Conservation (phyloP, 768 basidiomycete genomes). For the Dendrothele bispora region DNA sequence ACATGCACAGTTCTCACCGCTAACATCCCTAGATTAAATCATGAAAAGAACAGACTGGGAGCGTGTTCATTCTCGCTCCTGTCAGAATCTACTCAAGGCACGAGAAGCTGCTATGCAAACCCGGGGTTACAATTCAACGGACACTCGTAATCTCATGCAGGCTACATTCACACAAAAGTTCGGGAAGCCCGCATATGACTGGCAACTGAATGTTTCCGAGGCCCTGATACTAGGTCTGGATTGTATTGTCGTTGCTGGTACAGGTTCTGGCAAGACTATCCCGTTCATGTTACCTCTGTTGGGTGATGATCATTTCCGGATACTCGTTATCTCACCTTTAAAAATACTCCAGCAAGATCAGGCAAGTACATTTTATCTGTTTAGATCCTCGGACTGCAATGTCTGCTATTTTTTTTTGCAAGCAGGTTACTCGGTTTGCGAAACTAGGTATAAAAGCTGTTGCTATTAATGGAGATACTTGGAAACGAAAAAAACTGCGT, state of each 20-base stretch:
- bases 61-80: too few relatives aligned
- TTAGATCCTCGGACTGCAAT: neutral
- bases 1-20: too few relatives aligned
- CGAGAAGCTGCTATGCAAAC: too few relatives aligned
- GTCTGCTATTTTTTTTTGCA: too few relatives aligned
- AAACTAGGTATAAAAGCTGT: constrained; percentile 12
- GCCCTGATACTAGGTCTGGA: constrained; percentile 19
- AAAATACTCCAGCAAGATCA: constrained; percentile 17
- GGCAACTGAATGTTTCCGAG: constrained; percentile 26
- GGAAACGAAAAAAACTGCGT: constrained; percentile 6
- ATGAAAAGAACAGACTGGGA: too few relatives aligned
- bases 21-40: too few relatives aligned
- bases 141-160: too few relatives aligned
- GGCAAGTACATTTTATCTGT: neutral
- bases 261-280: constrained; percentile 19
- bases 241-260: constrained; percentile 15
- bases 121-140: too few relatives aligned
- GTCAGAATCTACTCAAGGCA: too few relatives aligned
- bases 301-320: constrained; percentile 1
- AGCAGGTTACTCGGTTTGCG: constrained; percentile 9
- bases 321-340: constrained; percentile 19
- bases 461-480: constrained; percentile 16
- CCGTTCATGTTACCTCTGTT: constrained; percentile 20
- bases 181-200: constrained; percentile 14
- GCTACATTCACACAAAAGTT: constrained; percentile 3